phyloP scores from a whole-genome alignment of 805 yeast genomes.

The Starmerella sp. region DNA sequence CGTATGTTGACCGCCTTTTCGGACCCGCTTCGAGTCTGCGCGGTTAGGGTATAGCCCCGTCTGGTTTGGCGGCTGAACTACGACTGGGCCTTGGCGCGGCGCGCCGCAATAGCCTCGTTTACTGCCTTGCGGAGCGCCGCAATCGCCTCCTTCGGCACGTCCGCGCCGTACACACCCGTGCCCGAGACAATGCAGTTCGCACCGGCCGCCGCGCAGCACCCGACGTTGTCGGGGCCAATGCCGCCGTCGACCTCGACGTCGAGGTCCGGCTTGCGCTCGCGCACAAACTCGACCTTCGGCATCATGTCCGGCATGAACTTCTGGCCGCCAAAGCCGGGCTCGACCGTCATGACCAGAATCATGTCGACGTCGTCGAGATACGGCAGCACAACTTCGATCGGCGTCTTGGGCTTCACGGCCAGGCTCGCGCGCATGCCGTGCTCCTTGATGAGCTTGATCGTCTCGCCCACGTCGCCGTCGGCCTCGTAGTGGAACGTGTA shows the following conservation, averaged over 20 bases:
- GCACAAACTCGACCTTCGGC: constrained; percentile 78
- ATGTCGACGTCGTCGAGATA: constrained; percentile 71
- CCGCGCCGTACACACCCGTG: constrained; percentile 80
- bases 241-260: constrained; percentile 98
- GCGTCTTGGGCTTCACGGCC: constrained; percentile 88
- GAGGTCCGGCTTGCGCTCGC: constrained; percentile 62
- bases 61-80: background rate
- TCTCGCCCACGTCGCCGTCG: constrained; percentile 54
- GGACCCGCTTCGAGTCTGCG: too few species aligned
- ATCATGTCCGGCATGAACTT: constrained; percentile 91
- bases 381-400: constrained; percentile 69
- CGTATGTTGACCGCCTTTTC: too few species aligned
- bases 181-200: constrained; percentile 98
- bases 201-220: constrained; percentile 87
- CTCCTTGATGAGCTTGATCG: constrained; percentile 63
- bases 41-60: too few species aligned
- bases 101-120: constrained; percentile 18
- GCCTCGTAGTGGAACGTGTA: constrained; percentile 95
- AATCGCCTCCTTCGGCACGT: constrained; percentile 67
- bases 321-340: constrained; percentile 98
- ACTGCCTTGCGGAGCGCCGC: constrained; percentile 56
- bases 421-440: constrained; percentile 89
- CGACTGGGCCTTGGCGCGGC: background rate
- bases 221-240: constrained; percentile 72
- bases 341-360: constrained; percentile 97